Base-by-base conservation (phyloP, 192 early-diverging fungal species). In the Endogone sp. region DNA sequence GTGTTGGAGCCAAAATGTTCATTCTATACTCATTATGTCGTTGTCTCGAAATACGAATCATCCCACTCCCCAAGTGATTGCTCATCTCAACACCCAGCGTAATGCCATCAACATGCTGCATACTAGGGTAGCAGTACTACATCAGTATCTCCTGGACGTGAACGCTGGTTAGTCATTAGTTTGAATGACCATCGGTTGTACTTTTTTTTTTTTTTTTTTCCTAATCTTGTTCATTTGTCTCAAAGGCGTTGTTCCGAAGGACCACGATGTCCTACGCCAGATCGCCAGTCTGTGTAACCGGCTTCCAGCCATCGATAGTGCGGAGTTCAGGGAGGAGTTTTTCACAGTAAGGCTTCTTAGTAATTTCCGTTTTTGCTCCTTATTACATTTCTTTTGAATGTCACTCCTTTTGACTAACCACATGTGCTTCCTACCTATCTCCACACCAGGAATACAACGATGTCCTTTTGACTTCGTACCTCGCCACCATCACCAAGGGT, bases 41-140 rank as follows among this genome's bases (percentile, higher is more conserved):
- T n/a, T n/a, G n/a, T n/a, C n/a, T n/a, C n/a, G n/a, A n/a, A n/a
- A n/a, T 60, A 44, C 37, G 13, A 44, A 8, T 44, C 37, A 8
- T 30, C 29, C 23, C 21, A 70, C 28, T 25, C 25, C 9, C 25
- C 9, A 57, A 92, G 91, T 92, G 49, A 82, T 89, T 26, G 74
- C 85, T 0, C 90, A 92, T 64, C 74, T 95, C 30, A 85, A 83
- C 9, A 82, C 84, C 31, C 94, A 94, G 72, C 69, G 79, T 60
- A 95, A 92, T 68, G 92, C 94, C 8, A 89, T 95, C 71, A 82
- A 87, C 54, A 94, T 95, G 94, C 74, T 95, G 6, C 84, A 91
- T 64, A 74, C 85, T 1, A 81, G 94, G 31, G 81, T 94, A 62
- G 71, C 86, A 26, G 70, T 93, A 20, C 73, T 95, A 16, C 83